Base-by-base conservation (phyloP, 2,329 filamentous ascomycete species). In the Paracoccidioides brasiliensis region DNA sequence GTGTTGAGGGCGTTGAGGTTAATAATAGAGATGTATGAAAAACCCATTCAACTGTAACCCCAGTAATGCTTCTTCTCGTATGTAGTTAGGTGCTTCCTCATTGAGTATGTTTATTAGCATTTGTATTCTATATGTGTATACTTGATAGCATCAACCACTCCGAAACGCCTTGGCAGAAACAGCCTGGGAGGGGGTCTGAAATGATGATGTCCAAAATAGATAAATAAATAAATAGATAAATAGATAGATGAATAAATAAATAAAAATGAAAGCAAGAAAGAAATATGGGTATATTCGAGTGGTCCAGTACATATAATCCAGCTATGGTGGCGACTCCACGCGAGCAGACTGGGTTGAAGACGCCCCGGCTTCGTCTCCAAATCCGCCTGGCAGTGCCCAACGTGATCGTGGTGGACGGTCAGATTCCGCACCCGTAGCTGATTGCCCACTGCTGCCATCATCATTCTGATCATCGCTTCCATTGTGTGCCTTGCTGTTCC, bases 271-370 rank as follows among this genome's bases (percentile, higher is more conserved):
- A n/a, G 12, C 9, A 40, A 40, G 38, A 40, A 41, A 41, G n/a
- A 37, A 7, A 6, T 10, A 37, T 37, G 35, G 35, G 10, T 37
- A 37, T 7, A 7, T 10, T 37, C 35, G 35, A 37, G 28, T 32
- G 22, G 22, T 32, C 44, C 28, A n/a, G 5, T 43, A 8, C 32
- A 10, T 51, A n/a, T n/a, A n/a, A n/a, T 30, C 45, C 30, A n/a
- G 32, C 45, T 48, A 54, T 38, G 52, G 43, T 0, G 52, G 52
- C 12, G 52, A 54, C 35, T 54, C 52, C 10, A 32, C 52, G 3
- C 52, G 42, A 6, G 43, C 41, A 54, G 32, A 9, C n/a, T 22
- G 52, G 9, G 32, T 48, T 15, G 30, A 28, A 15, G 52, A 41
- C 15, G 43, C 52, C 15, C 30, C 43, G 3, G 52, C 52, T 10